Evolutionary conservation across 805 yeast species (phyloP).

Genomic region (Wickerhamiella dianesei): DNA sequence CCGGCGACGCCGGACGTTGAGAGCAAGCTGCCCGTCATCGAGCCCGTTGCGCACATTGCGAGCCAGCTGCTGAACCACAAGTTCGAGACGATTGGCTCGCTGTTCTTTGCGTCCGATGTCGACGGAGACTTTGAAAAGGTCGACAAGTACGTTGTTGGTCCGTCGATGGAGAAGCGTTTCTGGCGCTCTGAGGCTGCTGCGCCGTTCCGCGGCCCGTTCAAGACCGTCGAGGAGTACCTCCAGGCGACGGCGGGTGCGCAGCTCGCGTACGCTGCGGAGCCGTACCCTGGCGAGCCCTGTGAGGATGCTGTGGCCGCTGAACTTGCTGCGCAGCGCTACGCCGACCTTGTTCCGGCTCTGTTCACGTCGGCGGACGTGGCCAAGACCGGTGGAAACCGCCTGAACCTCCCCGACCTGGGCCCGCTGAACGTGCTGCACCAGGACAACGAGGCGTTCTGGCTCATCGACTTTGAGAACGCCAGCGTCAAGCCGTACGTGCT

Average conservation of each 20-base stretch:
- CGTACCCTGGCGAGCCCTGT: slow-evolving; percentile 24
- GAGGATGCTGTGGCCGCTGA: slow-evolving; percentile 20
- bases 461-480: slow-evolving; percentile 75
- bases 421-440: slow-evolving; percentile 66
- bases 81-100: slow-evolving; percentile 66
- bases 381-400: slow-evolving; percentile 54
- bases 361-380: slow-evolving; percentile 40
- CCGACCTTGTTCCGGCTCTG: slow-evolving; percentile 42
- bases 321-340: slow-evolving; percentile 48
- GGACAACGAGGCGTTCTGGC: slow-evolving; percentile 28
- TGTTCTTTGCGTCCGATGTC: slow-evolving; percentile 60
- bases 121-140: slow-evolving; percentile 23
- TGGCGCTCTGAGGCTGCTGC: slow-evolving; percentile 52
- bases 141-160: slow-evolving; percentile 51
- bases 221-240: slow-evolving; percentile 49
- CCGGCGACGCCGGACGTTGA: slow-evolving; percentile 55
- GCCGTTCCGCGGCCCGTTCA: slow-evolving; percentile 67
- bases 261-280: slow-evolving; percentile 46
- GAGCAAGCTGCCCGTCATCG: slow-evolving; percentile 39
- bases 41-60: slow-evolving; percentile 60
- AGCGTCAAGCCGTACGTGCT: slow-evolving; percentile 70
- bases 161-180: slow-evolving; percentile 66
- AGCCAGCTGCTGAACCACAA: slow-evolving; percentile 38
- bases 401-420: slow-evolving; percentile 72
- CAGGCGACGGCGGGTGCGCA: slow-evolving; percentile 53